These are phyloP conservation scores for Colletotrichum phormii DNA, from an alignment of 2,329 filamentous ascomycete species.

Conservation along the genomic window DNA sequence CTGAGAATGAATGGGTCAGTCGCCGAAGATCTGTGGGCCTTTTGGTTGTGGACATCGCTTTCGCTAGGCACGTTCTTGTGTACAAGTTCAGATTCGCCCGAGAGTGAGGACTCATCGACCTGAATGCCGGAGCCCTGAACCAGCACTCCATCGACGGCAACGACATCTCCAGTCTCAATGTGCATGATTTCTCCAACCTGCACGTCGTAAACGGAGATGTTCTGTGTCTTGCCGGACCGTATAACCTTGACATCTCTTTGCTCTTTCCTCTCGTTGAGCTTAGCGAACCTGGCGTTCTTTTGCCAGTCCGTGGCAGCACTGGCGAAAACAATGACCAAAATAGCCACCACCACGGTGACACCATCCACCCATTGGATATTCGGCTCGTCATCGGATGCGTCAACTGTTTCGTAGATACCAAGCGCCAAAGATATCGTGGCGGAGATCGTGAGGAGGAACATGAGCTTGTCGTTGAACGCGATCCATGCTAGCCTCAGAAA, in stretches of 20 bases:
- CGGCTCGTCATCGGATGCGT: conserved; percentile 59
- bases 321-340: conserved; percentile 79
- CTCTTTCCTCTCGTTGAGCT: conserved; percentile 83
- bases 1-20: conserved; percentile 85
- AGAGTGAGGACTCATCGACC: conserved; percentile 78
- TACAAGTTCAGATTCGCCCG: conserved; percentile 80
- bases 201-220: conserved; percentile 78
- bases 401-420: conserved; percentile 79
- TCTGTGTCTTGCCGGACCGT: conserved; percentile 77
- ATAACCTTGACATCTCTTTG: conserved; percentile 79
- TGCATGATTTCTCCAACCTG: conserved; percentile 80
- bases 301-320: conserved; percentile 87
- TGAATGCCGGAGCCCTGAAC: conserved; percentile 73
- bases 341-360: conserved; percentile 82
- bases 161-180: conserved; percentile 78
- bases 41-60: conserved; percentile 64
- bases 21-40: conserved; percentile 65
- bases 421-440: conserved; percentile 80
- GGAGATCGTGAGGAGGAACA: conserved; percentile 77
- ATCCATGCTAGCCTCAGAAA: conserved; percentile 81
- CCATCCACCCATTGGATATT: conserved; percentile 85
- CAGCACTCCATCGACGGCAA: conserved; percentile 78
- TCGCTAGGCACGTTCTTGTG: conserved; percentile 75
- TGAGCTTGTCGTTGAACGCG: conserved; percentile 84
- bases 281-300: conserved; percentile 84